Conservation (phyloP, 208 protist genomes). For the Crithidia acanthocephali region DNA sequence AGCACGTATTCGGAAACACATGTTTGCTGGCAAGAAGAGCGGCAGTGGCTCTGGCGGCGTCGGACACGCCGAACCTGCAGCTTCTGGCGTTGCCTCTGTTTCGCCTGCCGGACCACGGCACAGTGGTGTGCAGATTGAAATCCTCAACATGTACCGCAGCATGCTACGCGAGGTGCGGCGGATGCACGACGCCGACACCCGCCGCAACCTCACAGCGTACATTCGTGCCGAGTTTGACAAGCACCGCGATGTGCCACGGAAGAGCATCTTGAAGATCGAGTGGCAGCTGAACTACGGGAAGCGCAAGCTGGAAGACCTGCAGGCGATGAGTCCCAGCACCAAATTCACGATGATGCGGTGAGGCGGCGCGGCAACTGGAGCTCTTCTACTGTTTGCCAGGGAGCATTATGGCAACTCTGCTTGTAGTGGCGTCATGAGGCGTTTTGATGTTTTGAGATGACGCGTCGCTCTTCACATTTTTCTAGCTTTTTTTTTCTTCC, state of each 20-base stretch:
- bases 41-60: no score
- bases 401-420: no score
- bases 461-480: no score
- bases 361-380: no score
- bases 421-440: no score
- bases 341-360: constrained; percentile 59
- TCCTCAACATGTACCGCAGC: constrained; percentile 71
- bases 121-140: constrained; percentile 85
- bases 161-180: constrained; percentile 62
- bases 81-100: background rate
- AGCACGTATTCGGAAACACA: constrained; percentile 14
- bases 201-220: constrained; percentile 44
- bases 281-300: constrained; percentile 83
- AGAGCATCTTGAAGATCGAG: constrained; percentile 79
- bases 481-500: no score
- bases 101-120: constrained; percentile 28
- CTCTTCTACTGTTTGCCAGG: no score
- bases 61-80: no score
- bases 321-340: constrained; percentile 56
- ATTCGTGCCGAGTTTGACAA: constrained; percentile 82
- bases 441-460: no score
- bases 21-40: constrained; percentile 16
- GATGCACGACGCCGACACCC: constrained; percentile 66
- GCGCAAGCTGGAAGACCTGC: constrained; percentile 86
- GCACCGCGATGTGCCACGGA: constrained; percentile 61